phyloP scores from a whole-genome alignment of 2,329 filamentous ascomycete species.

The Talaromyces sp. region DNA sequence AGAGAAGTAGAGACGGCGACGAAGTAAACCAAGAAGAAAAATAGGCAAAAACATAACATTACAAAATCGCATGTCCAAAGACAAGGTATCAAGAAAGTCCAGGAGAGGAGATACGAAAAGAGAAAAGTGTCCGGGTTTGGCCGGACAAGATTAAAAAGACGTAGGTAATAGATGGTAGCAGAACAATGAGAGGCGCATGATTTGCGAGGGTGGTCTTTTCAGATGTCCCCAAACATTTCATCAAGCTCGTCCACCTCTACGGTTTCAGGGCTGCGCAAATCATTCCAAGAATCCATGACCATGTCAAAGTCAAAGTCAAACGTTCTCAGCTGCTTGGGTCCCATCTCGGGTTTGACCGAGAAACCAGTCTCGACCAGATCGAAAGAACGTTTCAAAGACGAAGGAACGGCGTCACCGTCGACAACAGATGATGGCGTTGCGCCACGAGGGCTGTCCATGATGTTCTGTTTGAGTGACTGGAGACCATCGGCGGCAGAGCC shows the following conservation, averaged over 20 bases:
- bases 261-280: constrained; percentile 70
- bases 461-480: constrained; percentile 2
- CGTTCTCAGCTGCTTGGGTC: constrained; percentile 40
- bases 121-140: neutral
- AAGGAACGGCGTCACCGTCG: constrained; percentile 16
- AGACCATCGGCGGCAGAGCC: constrained; percentile 21
- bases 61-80: neutral
- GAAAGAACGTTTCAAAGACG: constrained; percentile 32
- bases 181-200: neutral
- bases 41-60: neutral
- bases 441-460: constrained; percentile 4
- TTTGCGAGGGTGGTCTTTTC: constrained; percentile 19
- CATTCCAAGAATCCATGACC: constrained; percentile 52
- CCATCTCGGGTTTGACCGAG: constrained; percentile 13
- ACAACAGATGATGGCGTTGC: constrained; percentile 1
- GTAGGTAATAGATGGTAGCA: constrained; percentile 3
- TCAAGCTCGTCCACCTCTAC: constrained; percentile 93
- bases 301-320: constrained; percentile 33
- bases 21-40: neutral
- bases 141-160: neutral
- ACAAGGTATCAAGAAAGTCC: constrained; percentile 2
- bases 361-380: constrained; percentile 36
- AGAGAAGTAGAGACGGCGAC: neutral
- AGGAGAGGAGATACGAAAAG: neutral
- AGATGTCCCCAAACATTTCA: constrained; percentile 72